Percentiles rank a stretch among this genome's conserved stretches.
phyloP scores from a whole-genome alignment of 345 rosid species.

The Lagerstroemia speciosa region DNA sequence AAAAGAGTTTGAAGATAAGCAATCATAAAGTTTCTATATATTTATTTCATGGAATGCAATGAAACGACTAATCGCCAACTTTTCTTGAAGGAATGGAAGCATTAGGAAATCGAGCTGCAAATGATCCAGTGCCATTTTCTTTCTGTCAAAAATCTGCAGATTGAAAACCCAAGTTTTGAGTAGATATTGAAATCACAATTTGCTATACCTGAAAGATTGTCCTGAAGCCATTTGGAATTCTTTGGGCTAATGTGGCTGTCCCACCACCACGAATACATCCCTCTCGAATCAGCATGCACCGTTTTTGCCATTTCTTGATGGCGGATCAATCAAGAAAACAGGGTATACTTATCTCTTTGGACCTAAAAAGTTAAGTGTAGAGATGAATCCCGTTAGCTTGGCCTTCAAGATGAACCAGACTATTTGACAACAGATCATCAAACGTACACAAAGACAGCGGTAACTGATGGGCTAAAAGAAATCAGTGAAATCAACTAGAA shows the following conservation, averaged over 20 bases:
- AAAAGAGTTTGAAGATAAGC: background rate
- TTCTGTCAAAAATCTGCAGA: background rate
- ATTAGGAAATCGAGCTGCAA: background rate
- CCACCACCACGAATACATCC: constrained; percentile 99
- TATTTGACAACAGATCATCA: background rate
- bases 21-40: background rate
- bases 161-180: background rate
- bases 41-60: background rate
- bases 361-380: background rate
- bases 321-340: too few relatives aligned
- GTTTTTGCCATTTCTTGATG: constrained; percentile 43
- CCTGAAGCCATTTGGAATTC: constrained; percentile 96
- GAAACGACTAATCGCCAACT: background rate
- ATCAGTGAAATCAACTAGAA: background rate
- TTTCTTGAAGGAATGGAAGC: background rate
- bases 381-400: background rate
- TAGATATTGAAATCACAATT: background rate
- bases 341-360: background rate
- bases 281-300: constrained; percentile 35
- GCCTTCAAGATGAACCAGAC: background rate
- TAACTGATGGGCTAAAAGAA: background rate
- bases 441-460: background rate
- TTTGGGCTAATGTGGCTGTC: constrained; percentile 92
- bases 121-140: background rate
- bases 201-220: constrained; percentile 77